Percentiles rank a stretch among this genome's conserved stretches.
phyloP scores from a whole-genome alignment of 768 basidiomycete species.

The Leucosporidium creatinivorum region DNA sequence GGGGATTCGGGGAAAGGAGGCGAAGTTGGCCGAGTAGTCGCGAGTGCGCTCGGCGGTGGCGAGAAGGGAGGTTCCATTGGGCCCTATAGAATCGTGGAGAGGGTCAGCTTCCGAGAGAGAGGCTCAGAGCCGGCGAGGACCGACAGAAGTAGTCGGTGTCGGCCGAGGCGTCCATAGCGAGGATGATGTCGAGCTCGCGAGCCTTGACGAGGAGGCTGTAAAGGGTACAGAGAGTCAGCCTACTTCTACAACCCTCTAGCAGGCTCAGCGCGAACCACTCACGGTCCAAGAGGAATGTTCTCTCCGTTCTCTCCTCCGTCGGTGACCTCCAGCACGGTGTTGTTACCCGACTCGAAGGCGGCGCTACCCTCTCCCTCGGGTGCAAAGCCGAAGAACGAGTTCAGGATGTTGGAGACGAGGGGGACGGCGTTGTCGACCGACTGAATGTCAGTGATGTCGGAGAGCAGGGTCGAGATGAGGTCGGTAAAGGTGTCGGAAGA shows the following conservation, averaged over 20 bases:
- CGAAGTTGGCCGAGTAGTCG: slow-evolving; percentile 32
- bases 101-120: background rate
- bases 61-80: slow-evolving; percentile 57
- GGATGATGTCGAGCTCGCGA: slow-evolving; percentile 63
- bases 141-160: slow-evolving; percentile 40
- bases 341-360: slow-evolving; percentile 49
- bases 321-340: slow-evolving; percentile 56
- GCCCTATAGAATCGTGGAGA: slow-evolving; percentile 46
- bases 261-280: background rate
- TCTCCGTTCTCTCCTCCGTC: slow-evolving; percentile 66
- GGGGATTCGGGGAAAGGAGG: slow-evolving; percentile 32
- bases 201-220: slow-evolving; percentile 63
- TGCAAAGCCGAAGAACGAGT: slow-evolving; percentile 44
- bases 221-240: slow-evolving; percentile 36
- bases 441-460: slow-evolving; percentile 27
- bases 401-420: slow-evolving; percentile 42
- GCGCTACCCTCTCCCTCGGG: background rate
- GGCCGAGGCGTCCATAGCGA: slow-evolving; percentile 59
- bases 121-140: background rate
- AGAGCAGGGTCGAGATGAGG: slow-evolving; percentile 6
- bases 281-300: slow-evolving; percentile 52
- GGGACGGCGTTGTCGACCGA: slow-evolving; percentile 19
- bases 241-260: no score
- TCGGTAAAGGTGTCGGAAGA: background rate
- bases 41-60: slow-evolving; percentile 47